Evolutionary conservation across 495 filamentous ascomycete species (phyloP), one percentile per base, ranked within the genome.

Genomic region (Copromyces sp.): DNA sequence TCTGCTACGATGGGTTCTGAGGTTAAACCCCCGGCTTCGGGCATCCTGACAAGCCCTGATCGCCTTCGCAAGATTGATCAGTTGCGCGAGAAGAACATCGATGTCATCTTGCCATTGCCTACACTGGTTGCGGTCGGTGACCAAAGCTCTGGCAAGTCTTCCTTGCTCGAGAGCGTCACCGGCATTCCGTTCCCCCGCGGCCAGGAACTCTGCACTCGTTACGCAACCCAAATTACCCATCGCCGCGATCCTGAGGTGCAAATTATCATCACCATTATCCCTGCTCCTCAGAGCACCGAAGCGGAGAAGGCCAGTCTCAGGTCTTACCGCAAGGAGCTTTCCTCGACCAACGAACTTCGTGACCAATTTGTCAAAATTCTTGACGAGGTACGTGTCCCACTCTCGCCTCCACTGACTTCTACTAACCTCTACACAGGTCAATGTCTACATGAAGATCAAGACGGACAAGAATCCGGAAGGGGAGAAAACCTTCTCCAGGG

Each of bases 181-280:
- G 82, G 80, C 0, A 77, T 87, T 47, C 81, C 85, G 1, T 86
- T 87, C 72, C 83, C 85, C 3, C 75, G 79, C 16, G 82, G 78
- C 7, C 77, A 76, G 32, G 80, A 80, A n/a, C 80, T 87, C 3
- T 86, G 85, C 76, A 90, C 88, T 1, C 78, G 87, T 0, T 86
- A 86, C 69, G 85, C 84, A n/a, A 89, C 87, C 4, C 83, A 89
- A 68, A 88, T 89, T 71, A 84, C 83, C 3, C 86, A 83, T 53
- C 73, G 75, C 16, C 78, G 80, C 11, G 79, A 77, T 41, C 70
- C 75, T 3, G 14, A 68, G 9, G 32, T 68, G 4, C 73, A 74
- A 7, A 73, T 82, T 39, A 72, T 80, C n/a, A 78, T 85, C 47
- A 77, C 74, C 12, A 86, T 87, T 40, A 84, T 83, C 59, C 81